Conservation (phyloP, 2,329 filamentous ascomycete genomes). For the Blastomyces emzantsi region DNA sequence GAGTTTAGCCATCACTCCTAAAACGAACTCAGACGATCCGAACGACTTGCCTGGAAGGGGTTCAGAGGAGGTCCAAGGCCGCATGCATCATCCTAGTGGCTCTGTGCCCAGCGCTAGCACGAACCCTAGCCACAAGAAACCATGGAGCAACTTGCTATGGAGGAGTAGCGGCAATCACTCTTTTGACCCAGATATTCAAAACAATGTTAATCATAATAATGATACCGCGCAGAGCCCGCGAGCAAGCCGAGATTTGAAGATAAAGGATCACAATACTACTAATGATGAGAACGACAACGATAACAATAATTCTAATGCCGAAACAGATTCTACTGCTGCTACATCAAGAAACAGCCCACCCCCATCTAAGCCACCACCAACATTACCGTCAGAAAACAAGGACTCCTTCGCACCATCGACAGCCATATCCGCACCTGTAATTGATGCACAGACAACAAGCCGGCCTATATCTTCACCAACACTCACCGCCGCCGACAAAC, state of each 20-base stretch:
- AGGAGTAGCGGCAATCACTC: constrained; percentile 14
- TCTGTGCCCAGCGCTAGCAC: constrained; percentile 2
- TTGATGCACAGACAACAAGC: neutral
- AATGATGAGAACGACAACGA: neutral
- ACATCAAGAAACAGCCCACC: neutral
- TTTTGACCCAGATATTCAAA: neutral
- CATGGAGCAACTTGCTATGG: constrained; percentile 32
- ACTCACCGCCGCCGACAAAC: constrained; percentile 8
- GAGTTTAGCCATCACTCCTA: neutral
- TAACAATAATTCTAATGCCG: neutral
- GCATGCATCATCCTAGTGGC: constrained; percentile 23
- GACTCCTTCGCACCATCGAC: neutral
- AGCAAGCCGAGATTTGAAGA: neutral
- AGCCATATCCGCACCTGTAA: neutral
- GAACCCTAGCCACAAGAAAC: constrained; percentile 23
- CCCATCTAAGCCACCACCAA: neutral
- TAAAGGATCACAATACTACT: neutral
- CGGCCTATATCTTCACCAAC: constrained; percentile 8
- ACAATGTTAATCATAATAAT: neutral
- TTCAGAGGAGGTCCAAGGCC: constrained; percentile 17
- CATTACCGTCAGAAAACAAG: neutral
- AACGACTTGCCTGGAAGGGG: neutral
- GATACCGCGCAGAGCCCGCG: neutral
- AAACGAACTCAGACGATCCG: neutral
- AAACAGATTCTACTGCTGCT: neutral